Conservation (phyloP, 2,329 filamentous ascomycete genomes). For the Bipolaris oryzae region DNA sequence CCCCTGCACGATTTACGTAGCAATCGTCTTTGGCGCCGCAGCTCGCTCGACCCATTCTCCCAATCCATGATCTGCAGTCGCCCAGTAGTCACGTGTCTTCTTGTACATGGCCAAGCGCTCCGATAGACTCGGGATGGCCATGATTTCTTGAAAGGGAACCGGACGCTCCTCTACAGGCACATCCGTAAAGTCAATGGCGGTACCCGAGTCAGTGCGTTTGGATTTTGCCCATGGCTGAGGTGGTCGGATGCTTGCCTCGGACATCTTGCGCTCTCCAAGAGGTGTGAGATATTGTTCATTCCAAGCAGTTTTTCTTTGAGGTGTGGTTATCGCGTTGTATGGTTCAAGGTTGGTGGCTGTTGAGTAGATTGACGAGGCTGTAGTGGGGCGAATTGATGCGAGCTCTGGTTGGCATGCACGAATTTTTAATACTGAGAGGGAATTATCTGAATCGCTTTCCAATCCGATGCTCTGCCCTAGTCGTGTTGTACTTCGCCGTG, state of each 20-base stretch:
- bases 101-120: conserved; percentile 43
- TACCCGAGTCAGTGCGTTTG: conserved; percentile 41
- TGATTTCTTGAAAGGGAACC: conserved; percentile 40
- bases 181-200: conserved; percentile 35
- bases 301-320: background rate
- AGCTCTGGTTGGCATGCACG: conserved; percentile 1
- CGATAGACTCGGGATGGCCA: conserved; percentile 29
- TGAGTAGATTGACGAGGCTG: conserved; percentile 14
- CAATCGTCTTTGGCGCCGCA: conserved; percentile 3
- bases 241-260: background rate
- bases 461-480: conserved; percentile 25
- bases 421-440: background rate
- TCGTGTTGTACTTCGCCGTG: conserved; percentile 28
- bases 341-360: background rate
- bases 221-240: conserved; percentile 19
- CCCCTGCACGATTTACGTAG: background rate
- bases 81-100: conserved; percentile 45
- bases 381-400: conserved; percentile 7
- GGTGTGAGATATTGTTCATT: background rate
- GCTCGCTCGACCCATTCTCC: conserved; percentile 33
- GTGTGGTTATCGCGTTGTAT: background rate
- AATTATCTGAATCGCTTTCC: conserved; percentile 14
- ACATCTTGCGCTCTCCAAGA: background rate
- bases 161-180: conserved; percentile 30
- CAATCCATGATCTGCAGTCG: conserved; percentile 42